Evolutionary conservation across 371 early-diverging fungal species (phyloP).

Genomic region (Paraphysoderma sedebokerense): DNA sequence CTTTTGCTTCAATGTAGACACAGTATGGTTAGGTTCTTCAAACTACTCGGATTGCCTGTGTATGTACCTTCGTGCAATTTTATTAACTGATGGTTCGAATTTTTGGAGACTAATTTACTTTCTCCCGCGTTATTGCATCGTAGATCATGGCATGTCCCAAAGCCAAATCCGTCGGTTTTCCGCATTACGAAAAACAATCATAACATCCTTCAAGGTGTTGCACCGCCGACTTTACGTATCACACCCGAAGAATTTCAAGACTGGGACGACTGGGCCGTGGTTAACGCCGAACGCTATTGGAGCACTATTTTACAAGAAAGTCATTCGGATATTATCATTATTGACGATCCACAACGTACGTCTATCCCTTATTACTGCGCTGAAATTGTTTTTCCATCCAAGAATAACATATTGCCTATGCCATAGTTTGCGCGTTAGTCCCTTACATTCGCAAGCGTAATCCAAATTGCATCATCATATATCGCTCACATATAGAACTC

Average conservation of each 20-base stretch:
- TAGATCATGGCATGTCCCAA: conserved; percentile 56
- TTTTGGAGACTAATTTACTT: too few species aligned
- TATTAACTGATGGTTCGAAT: too few species aligned
- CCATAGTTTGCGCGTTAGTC: conserved; percentile 47
- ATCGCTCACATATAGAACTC: conserved; percentile 70
- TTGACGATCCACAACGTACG: conserved; percentile 73
- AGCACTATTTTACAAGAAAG: conserved; percentile 33
- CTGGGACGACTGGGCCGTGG: conserved; percentile 53
- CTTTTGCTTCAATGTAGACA: too few species aligned
- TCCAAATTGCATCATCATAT: conserved; percentile 48
- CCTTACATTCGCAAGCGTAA: conserved; percentile 50
- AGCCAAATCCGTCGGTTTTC: conserved; percentile 63
- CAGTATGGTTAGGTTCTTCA: too few species aligned
- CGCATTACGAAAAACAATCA: conserved; percentile 74
- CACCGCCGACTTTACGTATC: conserved; percentile 31
- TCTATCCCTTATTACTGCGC: neutral
- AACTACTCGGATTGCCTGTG: too few species aligned
- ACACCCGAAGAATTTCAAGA: conserved; percentile 45
- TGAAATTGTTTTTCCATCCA: neutral
- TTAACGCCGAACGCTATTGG: conserved; percentile 64
- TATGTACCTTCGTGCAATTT: too few species aligned
- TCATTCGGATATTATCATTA: conserved; percentile 56
- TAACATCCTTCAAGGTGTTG: conserved; percentile 79
- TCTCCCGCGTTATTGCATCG: too few species aligned
- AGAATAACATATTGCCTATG: neutral